Base-by-base conservation (phyloP, 345 rosid genomes). In the Eucalyptus brandiana region DNA sequence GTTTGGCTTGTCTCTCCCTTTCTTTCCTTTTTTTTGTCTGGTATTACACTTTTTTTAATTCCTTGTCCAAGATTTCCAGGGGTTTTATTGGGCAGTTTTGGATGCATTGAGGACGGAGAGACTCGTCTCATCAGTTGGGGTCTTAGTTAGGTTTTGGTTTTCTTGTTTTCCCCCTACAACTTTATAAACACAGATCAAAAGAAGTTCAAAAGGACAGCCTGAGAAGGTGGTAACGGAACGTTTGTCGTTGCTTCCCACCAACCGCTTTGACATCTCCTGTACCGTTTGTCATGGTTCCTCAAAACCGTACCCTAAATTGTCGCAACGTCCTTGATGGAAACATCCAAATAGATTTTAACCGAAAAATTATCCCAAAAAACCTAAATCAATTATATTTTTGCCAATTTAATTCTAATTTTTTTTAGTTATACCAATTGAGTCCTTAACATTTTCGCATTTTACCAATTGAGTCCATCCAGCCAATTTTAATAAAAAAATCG, bases 391-490 rank as follows among this genome's bases (percentile, higher is more conserved):
- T 56, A 21, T 56, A 56, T 56, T 54, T 54, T 56, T 23, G 3
- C 12, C 60, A 56, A 56, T 56, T 56, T 9, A 56, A 56, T 9
- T 56, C 28, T 56, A 56, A 23, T 23, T 54, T 54, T 54, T 23
- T 54, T 56, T 2, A 2, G 23, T 21, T 56, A 23, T 23, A 9
- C 3, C 28, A 56, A 21, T 56, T 23, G 28, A 56, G 2, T 56
- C 28, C 1, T 23, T 4, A 56, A 23, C 2, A 21, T 23, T 56
- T 56, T 56, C 5, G 1, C 28, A 23, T 9, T 8, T 56, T 56
- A 9, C 12, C 12, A 56, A 23, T 56, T 56, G 12, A 56, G 5
- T 56, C 2, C 6, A 23, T 56, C 9, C 0, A 18, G 2, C 0
- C 4, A 51, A 51, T 51, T 51, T 51, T 17, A 51, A 17, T 51